These are phyloP conservation scores for Amylocarpus encephaloides DNA, from an alignment of 2,329 filamentous ascomycete species.

Conservation along the genomic window DNA sequence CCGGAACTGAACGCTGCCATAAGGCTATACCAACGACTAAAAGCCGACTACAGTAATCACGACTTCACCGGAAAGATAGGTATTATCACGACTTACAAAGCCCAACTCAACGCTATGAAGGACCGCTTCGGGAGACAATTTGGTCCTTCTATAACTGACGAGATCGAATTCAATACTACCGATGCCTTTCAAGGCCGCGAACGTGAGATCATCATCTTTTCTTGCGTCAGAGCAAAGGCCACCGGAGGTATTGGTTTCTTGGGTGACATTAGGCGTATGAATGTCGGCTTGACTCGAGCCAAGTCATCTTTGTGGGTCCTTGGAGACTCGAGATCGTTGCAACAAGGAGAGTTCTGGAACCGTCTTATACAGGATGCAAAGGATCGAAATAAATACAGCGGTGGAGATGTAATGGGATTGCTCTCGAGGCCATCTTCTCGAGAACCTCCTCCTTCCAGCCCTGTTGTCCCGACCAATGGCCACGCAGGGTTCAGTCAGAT, in stretches of 20 bases:
- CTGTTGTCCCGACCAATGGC: background rate
- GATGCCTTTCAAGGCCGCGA: slow-evolving; percentile 97
- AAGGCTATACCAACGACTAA: slow-evolving; percentile 74
- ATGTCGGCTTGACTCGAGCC: slow-evolving; percentile 92
- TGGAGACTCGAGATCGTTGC: slow-evolving; percentile 80
- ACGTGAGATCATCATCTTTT: slow-evolving; percentile 98
- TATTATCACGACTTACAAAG: slow-evolving; percentile 97
- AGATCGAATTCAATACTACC: slow-evolving; percentile 96
- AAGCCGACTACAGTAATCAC: slow-evolving; percentile 60
- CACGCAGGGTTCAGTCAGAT: background rate
- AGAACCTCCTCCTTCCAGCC: background rate
- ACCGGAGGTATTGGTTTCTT: slow-evolving; percentile 97
- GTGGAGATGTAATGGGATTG: slow-evolving; percentile 53
- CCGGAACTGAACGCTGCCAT: slow-evolving; percentile 83
- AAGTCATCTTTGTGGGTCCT: slow-evolving; percentile 96
- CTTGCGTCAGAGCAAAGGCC: slow-evolving; percentile 89
- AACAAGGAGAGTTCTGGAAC: slow-evolving; percentile 86
- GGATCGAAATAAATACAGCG: slow-evolving; percentile 67
- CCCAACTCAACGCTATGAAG: slow-evolving; percentile 76
- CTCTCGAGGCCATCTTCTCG: slow-evolving; percentile 41
- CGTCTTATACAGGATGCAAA: slow-evolving; percentile 79
- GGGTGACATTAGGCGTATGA: slow-evolving; percentile 97
- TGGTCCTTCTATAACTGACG: slow-evolving; percentile 66
- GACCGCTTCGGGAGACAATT: slow-evolving; percentile 66
- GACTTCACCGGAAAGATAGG: slow-evolving; percentile 81